These are phyloP conservation scores for Fereydounia khargensis DNA, from an alignment of 1,284 basidiomycete genomes.

Conservation along the genomic window DNA sequence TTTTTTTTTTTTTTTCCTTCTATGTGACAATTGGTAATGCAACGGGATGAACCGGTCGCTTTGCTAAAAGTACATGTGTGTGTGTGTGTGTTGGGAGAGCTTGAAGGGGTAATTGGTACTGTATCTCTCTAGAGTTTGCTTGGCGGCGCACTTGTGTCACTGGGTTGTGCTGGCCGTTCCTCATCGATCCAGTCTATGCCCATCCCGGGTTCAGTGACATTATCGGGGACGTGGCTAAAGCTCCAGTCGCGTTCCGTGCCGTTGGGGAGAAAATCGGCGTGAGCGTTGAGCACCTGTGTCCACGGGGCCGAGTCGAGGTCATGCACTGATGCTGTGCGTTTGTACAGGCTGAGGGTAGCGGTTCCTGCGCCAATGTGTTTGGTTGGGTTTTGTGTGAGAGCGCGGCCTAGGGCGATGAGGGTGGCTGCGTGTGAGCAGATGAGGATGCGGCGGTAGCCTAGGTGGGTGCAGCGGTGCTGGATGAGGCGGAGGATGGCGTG, in stretches of 20 bases:
- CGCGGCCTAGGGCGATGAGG: conserved; percentile 68
- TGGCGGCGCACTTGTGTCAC: conserved; percentile 1
- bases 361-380: conserved; percentile 44
- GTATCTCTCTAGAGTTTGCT: conserved; percentile 16
- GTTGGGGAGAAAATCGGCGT: conserved; percentile 56
- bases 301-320: conserved; percentile 4
- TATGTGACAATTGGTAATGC: not conserved
- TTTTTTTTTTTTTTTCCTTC: conserved; percentile 1
- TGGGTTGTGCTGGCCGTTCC: conserved; percentile 7
- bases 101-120: no score
- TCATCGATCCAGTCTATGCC: conserved; percentile 34
- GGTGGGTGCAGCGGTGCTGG: conserved; percentile 20
- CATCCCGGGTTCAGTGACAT: conserved; percentile 46
- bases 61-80: no score
- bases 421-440: conserved; percentile 78
- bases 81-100: no score
- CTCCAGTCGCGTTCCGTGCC: conserved; percentile 75
- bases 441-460: conserved; percentile 63
- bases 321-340: not conserved
- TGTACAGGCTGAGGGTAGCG: conserved; percentile 44
- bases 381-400: no score
- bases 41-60: not conserved
- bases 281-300: conserved; percentile 41
- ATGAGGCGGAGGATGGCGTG: conserved; percentile 62
- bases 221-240: conserved; percentile 33